phyloP scores from a whole-genome alignment of 768 basidiomycete genomes.

The Pulveroboletus sp. region DNA sequence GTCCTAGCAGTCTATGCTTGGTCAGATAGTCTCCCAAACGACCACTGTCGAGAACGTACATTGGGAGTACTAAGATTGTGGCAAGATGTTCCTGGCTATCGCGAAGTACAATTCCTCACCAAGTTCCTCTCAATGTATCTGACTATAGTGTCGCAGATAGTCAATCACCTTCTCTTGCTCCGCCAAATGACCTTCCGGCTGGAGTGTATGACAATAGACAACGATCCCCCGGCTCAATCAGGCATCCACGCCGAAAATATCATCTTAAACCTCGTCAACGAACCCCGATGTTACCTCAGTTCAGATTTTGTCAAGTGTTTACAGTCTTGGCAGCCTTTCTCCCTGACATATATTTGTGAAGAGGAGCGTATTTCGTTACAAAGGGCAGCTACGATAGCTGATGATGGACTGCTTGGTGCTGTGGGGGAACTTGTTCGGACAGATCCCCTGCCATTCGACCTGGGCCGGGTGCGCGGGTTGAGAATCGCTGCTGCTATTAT shows the following conservation, averaged over 20 bases:
- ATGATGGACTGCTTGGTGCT: constrained; percentile 60
- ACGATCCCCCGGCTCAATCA: constrained; percentile 55
- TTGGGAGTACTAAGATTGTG: constrained; percentile 47
- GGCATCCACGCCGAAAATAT: constrained; percentile 68
- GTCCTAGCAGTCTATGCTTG: constrained; percentile 73
- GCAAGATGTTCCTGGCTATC: constrained; percentile 56
- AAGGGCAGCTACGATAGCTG: constrained; percentile 60
- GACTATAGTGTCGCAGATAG: constrained; percentile 44
- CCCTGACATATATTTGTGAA: constrained; percentile 57
- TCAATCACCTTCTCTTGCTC: constrained; percentile 67
- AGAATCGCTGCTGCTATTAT: constrained; percentile 62
- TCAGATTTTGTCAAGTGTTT: constrained; percentile 56
- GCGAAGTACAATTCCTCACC: constrained; percentile 45
- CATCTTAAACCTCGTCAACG: constrained; percentile 52
- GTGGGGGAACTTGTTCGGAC: constrained; percentile 50
- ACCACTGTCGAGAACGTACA: constrained; percentile 57
- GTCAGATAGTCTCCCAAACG: constrained; percentile 71
- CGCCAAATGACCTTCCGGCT: constrained; percentile 70
- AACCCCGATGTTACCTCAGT: constrained; percentile 56
- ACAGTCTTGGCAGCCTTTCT: constrained; percentile 55
- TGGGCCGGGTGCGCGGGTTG: constrained; percentile 51
- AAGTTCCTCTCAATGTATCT: constrained; percentile 15
- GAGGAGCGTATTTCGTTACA: constrained; percentile 55
- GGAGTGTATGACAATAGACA: constrained; percentile 65
- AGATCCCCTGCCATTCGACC: constrained; percentile 34